Evolutionary conservation across 106 monocot species (phyloP).

Genomic region (Apostasia shenzhenica): DNA sequence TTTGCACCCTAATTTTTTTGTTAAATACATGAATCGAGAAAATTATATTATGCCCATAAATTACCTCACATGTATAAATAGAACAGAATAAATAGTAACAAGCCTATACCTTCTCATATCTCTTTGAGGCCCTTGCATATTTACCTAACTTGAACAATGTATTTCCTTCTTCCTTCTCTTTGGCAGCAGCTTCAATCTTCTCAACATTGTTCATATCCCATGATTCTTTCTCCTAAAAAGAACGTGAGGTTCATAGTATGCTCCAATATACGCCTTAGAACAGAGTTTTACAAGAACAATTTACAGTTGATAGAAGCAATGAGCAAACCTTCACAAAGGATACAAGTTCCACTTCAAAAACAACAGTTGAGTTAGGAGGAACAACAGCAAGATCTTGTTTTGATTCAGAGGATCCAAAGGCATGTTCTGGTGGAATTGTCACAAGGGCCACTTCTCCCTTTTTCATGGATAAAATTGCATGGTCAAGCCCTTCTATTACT

Average conservation of each 20-base stretch:
- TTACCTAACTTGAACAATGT: conserved; percentile 64
- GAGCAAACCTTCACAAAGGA: conserved; percentile 70
- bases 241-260: background rate
- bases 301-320: too few species aligned
- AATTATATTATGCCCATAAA: too few species aligned
- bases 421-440: conserved; percentile 63
- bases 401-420: conserved; percentile 49
- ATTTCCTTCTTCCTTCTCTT: conserved; percentile 84
- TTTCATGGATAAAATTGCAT: conserved; percentile 64
- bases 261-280: too few species aligned
- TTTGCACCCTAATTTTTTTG: conserved; percentile 28
- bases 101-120: conserved; percentile 62
- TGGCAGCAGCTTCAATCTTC: conserved; percentile 77
- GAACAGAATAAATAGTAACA: background rate
- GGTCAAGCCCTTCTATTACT: conserved; percentile 60
- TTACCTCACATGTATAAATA: background rate
- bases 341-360: conserved; percentile 80
- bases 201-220: conserved; percentile 75
- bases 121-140: conserved; percentile 61
- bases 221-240: conserved; percentile 65
- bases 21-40: background rate
- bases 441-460: conserved; percentile 68
- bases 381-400: conserved; percentile 76
- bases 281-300: too few species aligned
- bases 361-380: conserved; percentile 63